phyloP scores from a whole-genome alignment of 768 basidiomycete genomes.

The Leccinellum albellum region DNA sequence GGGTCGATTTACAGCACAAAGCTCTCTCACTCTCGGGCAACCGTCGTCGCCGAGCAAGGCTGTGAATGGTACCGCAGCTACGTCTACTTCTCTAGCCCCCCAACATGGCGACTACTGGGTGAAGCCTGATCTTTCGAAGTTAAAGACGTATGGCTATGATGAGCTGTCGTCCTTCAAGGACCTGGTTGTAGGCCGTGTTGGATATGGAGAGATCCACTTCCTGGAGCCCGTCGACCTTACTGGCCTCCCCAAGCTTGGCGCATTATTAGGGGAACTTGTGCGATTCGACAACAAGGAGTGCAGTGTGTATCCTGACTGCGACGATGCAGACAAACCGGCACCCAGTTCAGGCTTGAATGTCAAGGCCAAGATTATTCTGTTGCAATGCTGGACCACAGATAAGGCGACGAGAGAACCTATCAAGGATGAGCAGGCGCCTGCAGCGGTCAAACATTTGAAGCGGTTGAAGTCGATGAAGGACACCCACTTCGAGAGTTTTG shows the following conservation, averaged over 20 bases:
- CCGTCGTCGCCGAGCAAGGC: slow-evolving; percentile 29
- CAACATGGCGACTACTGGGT: slow-evolving; percentile 92
- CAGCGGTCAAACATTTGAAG: slow-evolving; percentile 68
- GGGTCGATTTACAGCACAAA: slow-evolving; percentile 41
- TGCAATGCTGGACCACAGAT: slow-evolving; percentile 85
- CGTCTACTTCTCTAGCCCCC: slow-evolving; percentile 37
- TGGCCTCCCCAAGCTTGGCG: slow-evolving; percentile 70
- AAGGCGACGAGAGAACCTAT: slow-evolving; percentile 89
- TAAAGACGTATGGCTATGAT: slow-evolving; percentile 68
- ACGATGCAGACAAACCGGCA: slow-evolving; percentile 79
- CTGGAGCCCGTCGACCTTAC: slow-evolving; percentile 83
- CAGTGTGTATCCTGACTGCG: slow-evolving; percentile 88
- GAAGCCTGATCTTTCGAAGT: slow-evolving; percentile 69
- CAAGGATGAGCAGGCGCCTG: slow-evolving; percentile 73
- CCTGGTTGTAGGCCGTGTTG: slow-evolving; percentile 86
- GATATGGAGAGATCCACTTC: slow-evolving; percentile 86
- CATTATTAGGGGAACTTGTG: slow-evolving; percentile 82
- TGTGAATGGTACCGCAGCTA: slow-evolving; percentile 19
- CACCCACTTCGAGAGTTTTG: slow-evolving; percentile 81
- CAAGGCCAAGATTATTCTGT: slow-evolving; percentile 68
- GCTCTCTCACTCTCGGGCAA: slow-evolving; percentile 28
- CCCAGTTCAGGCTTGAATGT: slow-evolving; percentile 88
- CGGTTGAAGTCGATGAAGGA: slow-evolving; percentile 80
- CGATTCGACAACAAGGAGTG: slow-evolving; percentile 90
- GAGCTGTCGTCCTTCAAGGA: slow-evolving; percentile 70